phyloP scores from a whole-genome alignment of 2,329 filamentous ascomycete species.

The Colletotrichum lentis region DNA sequence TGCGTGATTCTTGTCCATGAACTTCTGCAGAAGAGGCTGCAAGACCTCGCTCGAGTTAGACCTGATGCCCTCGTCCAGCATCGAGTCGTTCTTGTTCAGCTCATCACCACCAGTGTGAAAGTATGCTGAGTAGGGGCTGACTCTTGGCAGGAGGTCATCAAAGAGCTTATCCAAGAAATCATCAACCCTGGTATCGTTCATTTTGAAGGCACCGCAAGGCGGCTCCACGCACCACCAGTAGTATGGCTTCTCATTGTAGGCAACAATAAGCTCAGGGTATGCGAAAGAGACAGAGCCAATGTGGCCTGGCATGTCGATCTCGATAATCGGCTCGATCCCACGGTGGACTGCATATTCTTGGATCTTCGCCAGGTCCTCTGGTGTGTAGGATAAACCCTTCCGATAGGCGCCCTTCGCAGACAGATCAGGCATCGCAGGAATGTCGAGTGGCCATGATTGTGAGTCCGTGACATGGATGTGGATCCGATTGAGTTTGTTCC shows the following conservation, averaged over 20 bases:
- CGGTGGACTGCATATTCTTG: conserved; percentile 75
- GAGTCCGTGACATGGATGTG: conserved; percentile 85
- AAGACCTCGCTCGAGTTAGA: conserved; percentile 72
- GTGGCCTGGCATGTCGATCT: conserved; percentile 85
- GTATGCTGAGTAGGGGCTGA: conserved; percentile 73
- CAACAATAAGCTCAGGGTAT: conserved; percentile 76
- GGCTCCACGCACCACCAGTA: conserved; percentile 68
- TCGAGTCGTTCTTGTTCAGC: conserved; percentile 79
- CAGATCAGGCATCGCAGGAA: conserved; percentile 77
- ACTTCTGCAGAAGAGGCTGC: conserved; percentile 78
- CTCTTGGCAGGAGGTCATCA: conserved; percentile 77
- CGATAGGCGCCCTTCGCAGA: conserved; percentile 78
- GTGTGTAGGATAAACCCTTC: conserved; percentile 71
- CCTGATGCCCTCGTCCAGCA: conserved; percentile 74
- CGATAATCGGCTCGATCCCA: conserved; percentile 75
- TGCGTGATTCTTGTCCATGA: conserved; percentile 74
- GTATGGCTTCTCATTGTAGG: conserved; percentile 66
- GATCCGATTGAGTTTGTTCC: conserved; percentile 84
- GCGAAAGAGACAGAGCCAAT: conserved; percentile 72
- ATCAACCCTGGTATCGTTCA: conserved; percentile 76
- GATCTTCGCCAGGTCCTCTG: conserved; percentile 69
- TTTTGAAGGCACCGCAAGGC: conserved; percentile 74
- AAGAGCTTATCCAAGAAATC: conserved; percentile 77
- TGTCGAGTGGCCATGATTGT: conserved; percentile 85
- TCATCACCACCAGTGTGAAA: conserved; percentile 92